Evolutionary conservation across 2,329 filamentous ascomycete genomes (phyloP).

Genomic region (Phyllosticta citriasiana): DNA sequence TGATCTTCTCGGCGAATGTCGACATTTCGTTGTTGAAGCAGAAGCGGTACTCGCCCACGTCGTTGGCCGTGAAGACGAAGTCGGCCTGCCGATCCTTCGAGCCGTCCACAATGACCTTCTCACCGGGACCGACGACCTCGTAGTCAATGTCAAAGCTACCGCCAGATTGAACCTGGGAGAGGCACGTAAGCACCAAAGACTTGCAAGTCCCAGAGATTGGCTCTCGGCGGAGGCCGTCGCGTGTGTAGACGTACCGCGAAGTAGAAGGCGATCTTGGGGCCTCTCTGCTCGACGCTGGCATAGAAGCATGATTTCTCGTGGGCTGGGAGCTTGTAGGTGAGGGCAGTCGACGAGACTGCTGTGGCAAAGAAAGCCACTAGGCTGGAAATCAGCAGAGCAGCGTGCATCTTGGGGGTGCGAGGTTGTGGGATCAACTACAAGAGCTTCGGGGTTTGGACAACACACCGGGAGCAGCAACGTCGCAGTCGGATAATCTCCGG

Average conservation of each 20-base stretch:
- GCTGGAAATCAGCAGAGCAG: slow-evolving; percentile 24
- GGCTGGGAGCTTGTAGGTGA: slow-evolving; percentile 84
- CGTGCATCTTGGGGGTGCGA: slow-evolving; percentile 22
- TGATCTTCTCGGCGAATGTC: slow-evolving; percentile 92
- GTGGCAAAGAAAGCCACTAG: slow-evolving; percentile 62
- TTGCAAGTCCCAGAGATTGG: background rate
- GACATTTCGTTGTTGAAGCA: slow-evolving; percentile 99
- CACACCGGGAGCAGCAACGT: background rate
- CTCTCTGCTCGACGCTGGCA: slow-evolving; percentile 62
- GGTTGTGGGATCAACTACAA: background rate
- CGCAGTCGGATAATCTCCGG: background rate
- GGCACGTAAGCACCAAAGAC: background rate
- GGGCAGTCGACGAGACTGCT: slow-evolving; percentile 70
- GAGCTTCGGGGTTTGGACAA: background rate
- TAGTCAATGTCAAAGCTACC: slow-evolving; percentile 98
- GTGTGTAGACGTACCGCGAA: slow-evolving; percentile 64
- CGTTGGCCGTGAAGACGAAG: slow-evolving; percentile 91
- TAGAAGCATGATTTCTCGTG: slow-evolving; percentile 98
- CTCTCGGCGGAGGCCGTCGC: background rate
- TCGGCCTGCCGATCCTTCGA: slow-evolving; percentile 91
- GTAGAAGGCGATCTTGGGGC: slow-evolving; percentile 93
- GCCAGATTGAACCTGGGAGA: slow-evolving; percentile 79
- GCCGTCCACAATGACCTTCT: slow-evolving; percentile 74
- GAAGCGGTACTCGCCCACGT: slow-evolving; percentile 83
- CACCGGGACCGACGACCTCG: slow-evolving; percentile 68